Evolutionary conservation across 306 rosid genomes (phyloP).

Genomic region (Fragaria vesca): DNA sequence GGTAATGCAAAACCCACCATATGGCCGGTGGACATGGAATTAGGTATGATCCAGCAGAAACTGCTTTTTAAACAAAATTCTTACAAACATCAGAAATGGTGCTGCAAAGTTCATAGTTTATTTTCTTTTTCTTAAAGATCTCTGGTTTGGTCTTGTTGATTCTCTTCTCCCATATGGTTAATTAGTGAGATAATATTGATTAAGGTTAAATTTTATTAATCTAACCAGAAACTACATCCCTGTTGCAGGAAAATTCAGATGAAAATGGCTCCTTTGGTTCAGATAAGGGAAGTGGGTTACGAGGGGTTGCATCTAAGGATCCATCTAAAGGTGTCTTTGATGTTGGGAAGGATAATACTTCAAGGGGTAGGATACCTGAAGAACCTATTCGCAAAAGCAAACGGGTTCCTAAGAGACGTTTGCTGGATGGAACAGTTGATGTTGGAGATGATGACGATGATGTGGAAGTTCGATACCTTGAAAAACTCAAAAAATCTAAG

Average conservation of each 20-base stretch:
- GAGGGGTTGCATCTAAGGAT: not conserved
- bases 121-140: not conserved
- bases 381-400: slow-evolving; percentile 34
- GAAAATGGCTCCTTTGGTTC: slow-evolving; percentile 20
- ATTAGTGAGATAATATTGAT: not conserved
- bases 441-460: slow-evolving; percentile 21
- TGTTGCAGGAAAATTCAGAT: slow-evolving; percentile 26
- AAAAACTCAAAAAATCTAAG: slow-evolving; percentile 31
- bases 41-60: not conserved
- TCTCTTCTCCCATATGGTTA: not conserved
- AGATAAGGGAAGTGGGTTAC: slow-evolving; percentile 16
- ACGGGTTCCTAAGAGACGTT: slow-evolving; percentile 28
- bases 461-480: slow-evolving; percentile 31
- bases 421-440: slow-evolving; percentile 19
- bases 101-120: not conserved
- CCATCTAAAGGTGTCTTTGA: not conserved
- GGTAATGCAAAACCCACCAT: not conserved
- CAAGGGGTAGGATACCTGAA: slow-evolving; percentile 8
- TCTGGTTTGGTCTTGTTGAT: not conserved
- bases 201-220: not conserved
- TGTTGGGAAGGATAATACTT: slow-evolving; percentile 17
- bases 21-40: not conserved
- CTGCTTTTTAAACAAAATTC: not conserved
- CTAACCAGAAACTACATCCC: not conserved
- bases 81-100: not conserved